Conservation (phyloP, 176 grass and related monocot genomes). For the Panicum miliaceum region DNA sequence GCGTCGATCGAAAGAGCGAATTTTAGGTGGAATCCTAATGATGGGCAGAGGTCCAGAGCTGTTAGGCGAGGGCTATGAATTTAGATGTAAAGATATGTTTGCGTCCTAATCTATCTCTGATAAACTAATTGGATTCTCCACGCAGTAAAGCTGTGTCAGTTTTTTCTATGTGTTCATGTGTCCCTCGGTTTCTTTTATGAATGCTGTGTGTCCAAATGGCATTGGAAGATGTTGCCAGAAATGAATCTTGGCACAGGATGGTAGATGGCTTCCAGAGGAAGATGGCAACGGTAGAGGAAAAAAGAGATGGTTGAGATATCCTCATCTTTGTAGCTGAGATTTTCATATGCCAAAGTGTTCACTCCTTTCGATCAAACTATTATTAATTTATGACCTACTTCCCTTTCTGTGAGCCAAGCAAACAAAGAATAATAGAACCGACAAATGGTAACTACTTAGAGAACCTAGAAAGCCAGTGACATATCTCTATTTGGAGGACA, state of each 20-base stretch:
- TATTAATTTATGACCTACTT: conserved; percentile 43
- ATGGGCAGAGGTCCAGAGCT: conserved; percentile 46
- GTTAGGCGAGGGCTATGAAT: conserved; percentile 48
- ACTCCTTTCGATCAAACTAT: conserved; percentile 21
- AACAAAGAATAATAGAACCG: conserved; percentile 44
- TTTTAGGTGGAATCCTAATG: conserved; percentile 61
- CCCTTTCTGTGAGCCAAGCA: conserved; percentile 31
- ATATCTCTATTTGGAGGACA: conserved; percentile 31
- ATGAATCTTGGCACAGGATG: conserved; percentile 42
- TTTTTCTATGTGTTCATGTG: conserved; percentile 13
- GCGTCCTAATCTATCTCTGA: conserved; percentile 36
- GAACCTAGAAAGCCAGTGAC: conserved; percentile 44
- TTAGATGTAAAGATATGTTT: conserved; percentile 47
- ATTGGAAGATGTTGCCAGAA: conserved; percentile 50
- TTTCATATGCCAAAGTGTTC: conserved; percentile 31
- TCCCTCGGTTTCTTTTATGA: not conserved
- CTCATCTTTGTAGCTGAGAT: conserved; percentile 28
- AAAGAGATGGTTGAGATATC: conserved; percentile 22
- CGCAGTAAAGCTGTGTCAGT: conserved; percentile 36
- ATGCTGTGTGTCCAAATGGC: conserved; percentile 39
- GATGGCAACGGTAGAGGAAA: not conserved
- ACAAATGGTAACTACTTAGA: conserved; percentile 53
- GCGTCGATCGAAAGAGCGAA: conserved; percentile 35
- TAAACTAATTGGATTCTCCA: conserved; percentile 47
- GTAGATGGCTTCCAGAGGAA: conserved; percentile 44